Evolutionary conservation across 164 flowering plant species (phyloP), one percentile per base, ranked within the genome.

Genomic region (Saururus chinensis): DNA sequence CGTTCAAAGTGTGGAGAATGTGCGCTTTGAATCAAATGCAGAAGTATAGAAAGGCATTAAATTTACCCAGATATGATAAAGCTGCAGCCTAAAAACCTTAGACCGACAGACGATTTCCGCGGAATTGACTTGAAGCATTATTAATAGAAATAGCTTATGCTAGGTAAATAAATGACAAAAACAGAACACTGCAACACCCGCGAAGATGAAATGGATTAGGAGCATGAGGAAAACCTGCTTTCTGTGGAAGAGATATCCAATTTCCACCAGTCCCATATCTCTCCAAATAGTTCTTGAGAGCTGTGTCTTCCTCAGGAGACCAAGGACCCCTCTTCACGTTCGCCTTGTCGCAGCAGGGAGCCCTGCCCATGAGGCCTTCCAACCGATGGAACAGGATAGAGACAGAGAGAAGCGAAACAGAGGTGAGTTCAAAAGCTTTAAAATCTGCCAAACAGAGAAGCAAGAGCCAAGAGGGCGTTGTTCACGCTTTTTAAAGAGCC

Each of bases 281-380:
- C 35, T 75, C 61, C 19, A 87, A 56, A 57, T 72, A 85, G 73
- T 59, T 72, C 67, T 63, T 80, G 75, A 87, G 88, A 52, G 70
- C 69, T 57, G 67, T 53, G 64, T 87, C 95, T 77, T 87, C 95
- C 62, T 85, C 86, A 64, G 83, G 86, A 42, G 89, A 84, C 95
- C 95, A 87, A 26, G 89, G 87, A 51, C 95, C 95, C 75, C 83
- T 81, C 64, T 87, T 87, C 62, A 87, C 95, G 25, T 73, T 82
- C 6, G 82, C 75, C 68, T 87, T 87, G 81, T 87, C 95, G 63
- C 95, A 87, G 66, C 95, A 87, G 41, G 95, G 95, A 53, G 87
- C 79, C 75, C 91, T 82, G 30, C 87, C 95, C 91, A 87, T 87
- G 51, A n/a, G 49, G 20, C 24, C 26, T 4, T 11, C 40, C 26